A percentile compares a stretch with the other conserved stretches of the same genome.
phyloP scores from a whole-genome alignment of 768 basidiomycete genomes.

The Mycena vitilis region DNA sequence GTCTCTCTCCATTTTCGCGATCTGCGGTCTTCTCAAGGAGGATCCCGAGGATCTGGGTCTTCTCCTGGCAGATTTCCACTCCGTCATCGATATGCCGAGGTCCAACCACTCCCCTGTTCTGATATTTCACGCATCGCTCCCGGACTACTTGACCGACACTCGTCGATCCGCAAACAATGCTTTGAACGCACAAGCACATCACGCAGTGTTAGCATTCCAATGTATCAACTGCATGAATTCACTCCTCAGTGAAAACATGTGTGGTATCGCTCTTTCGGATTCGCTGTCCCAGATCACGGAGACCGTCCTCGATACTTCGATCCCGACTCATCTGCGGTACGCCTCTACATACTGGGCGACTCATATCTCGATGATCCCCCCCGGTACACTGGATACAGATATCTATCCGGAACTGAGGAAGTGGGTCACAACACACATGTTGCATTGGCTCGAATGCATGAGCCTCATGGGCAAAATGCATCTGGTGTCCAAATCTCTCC shows the following conservation, averaged over 20 bases:
- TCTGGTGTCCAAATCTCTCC: background rate
- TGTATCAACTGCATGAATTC: conserved; percentile 5
- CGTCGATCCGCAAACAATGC: background rate
- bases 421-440: background rate
- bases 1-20: background rate
- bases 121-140: conserved; percentile 11
- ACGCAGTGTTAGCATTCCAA: background rate
- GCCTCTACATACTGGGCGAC: background rate
- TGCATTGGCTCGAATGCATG: conserved; percentile 16
- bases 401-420: background rate
- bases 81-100: conserved; percentile 1
- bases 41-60: background rate
- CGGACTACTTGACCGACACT: background rate
- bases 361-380: background rate
- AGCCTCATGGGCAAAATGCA: background rate
- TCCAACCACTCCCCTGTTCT: background rate
- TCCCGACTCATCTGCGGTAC: background rate
- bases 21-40: background rate
- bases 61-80: background rate
- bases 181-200: background rate
- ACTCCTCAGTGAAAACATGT: background rate
- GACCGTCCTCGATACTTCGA: background rate
- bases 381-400: too few species aligned
- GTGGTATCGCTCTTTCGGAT: too few species aligned
- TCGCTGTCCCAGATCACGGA: background rate